A percentile compares a stretch with the other conserved stretches of the same genome.
Evolutionary conservation across 176 grass and related monocot genomes (phyloP).

Genomic region (Bromus sterilis): DNA sequence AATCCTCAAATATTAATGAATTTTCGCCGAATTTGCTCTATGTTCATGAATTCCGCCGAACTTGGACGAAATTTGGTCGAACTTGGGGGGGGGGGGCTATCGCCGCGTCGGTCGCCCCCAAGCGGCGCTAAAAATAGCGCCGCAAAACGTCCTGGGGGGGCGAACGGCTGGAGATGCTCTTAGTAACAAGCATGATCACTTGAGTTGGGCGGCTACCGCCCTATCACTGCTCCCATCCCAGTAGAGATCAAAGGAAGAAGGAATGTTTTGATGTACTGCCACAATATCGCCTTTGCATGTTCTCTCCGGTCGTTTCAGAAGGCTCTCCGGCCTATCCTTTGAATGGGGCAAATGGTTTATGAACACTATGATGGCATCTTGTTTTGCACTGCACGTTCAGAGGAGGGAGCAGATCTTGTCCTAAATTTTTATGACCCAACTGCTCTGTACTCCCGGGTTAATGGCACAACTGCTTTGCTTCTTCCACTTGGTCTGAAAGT

Average conservation of each 20-base stretch:
- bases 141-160: too few species aligned
- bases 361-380: constrained; percentile 22
- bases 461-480: background rate
- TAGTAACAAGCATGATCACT: too few species aligned
- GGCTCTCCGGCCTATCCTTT: background rate
- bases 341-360: constrained; percentile 24
- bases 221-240: too few species aligned
- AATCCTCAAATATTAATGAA: too few species aligned
- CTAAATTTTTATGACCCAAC: constrained; percentile 38
- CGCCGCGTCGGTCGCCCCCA: too few species aligned
- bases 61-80: too few species aligned
- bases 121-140: too few species aligned
- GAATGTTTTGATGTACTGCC: constrained; percentile 15
- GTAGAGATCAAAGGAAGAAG: constrained; percentile 17
- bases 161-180: too few species aligned
- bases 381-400: constrained; percentile 18
- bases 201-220: too few species aligned
- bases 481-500: constrained; percentile 5
- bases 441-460: constrained; percentile 27
- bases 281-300: background rate
- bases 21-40: too few species aligned
- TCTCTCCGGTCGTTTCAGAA: background rate
- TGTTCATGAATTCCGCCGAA: too few species aligned
- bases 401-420: constrained; percentile 15
- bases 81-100: too few species aligned